Conservation (phyloP, 2,329 filamentous ascomycete species). For the Fusarium pseudoanthophilum region DNA sequence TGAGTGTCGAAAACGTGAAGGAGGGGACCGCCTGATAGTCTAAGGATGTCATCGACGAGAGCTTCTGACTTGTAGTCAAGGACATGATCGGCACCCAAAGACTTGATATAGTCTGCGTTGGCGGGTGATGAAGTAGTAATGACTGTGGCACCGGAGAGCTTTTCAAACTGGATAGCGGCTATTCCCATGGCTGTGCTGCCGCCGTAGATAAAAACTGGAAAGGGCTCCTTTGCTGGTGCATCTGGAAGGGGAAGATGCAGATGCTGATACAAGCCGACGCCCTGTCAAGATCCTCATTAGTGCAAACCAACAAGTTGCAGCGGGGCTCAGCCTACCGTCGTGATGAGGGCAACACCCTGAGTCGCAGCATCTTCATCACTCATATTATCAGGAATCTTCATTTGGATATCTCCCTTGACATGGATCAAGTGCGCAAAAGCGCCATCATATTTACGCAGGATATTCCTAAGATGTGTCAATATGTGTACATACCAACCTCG, state of each 20-base stretch:
- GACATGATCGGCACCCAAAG: conserved; percentile 54
- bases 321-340: conserved; percentile 13
- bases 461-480: not conserved
- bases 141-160: conserved; percentile 50
- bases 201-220: conserved; percentile 56
- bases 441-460: conserved; percentile 43
- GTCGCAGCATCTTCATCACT: conserved; percentile 58
- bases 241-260: conserved; percentile 58
- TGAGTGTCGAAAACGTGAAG: not conserved
- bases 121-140: conserved; percentile 52
- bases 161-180: conserved; percentile 57
- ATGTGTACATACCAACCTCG: no score
- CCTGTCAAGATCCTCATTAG: conserved; percentile 10
- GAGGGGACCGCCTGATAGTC: conserved; percentile 28
- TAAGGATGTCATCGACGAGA: conserved; percentile 37
- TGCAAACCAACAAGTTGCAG: rapidly evolving
- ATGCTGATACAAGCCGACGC: conserved; percentile 59
- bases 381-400: conserved; percentile 54
- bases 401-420: conserved; percentile 53
- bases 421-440: conserved; percentile 54
- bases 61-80: conserved; percentile 56
- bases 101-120: conserved; percentile 48
- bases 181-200: conserved; percentile 66
- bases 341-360: conserved; percentile 55
- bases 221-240: conserved; percentile 47